Evolutionary conservation across 768 basidiomycete genomes (phyloP), one percentile per base, ranked within the genome.

Genomic region (Multifurca ochricompacta): DNA sequence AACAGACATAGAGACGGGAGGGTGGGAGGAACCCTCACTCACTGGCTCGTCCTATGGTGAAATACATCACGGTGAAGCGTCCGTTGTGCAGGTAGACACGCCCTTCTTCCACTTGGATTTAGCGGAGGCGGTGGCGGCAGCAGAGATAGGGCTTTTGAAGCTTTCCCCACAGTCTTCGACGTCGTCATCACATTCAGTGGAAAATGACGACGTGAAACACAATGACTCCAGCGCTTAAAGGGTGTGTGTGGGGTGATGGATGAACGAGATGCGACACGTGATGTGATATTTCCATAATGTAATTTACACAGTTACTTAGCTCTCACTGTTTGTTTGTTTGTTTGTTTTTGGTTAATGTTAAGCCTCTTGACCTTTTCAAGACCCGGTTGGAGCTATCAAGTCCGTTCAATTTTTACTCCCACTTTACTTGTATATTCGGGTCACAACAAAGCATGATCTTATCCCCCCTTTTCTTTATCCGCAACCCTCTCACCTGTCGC

Each of bases 41-140:
- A 31, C 36, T 27, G 27, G 44, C 53, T 42, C 46, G 44, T 44
- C 60, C 21, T 53, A 48, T 10, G 64, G 61, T 13, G 34, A 37
- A 10, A 31, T 51, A 34, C 46, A 51, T 31, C 44, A 34, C 4
- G 49, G 35, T 3, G 62, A 62, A 27, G 58, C 48, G 36, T 46
- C 58, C 14, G 63, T 85, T 36, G 65, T 82, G 28, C 67, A 74
- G 1, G 59, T 72, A 8, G 75, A 78, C 35, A 91, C 87, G 6
- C 88, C 88, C 8, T 90, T 83, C 76, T 95, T 97, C 85, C 95
- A 97, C 72, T 73, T 96, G 60, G 67, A 68, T 50, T 49, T 69
- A n/a, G 50, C 56, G 2, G 54, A 61, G 35, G 68, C 68, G 0
- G 67, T 69, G 19, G 62, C 62, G 3, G 67, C 67, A 1, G 67